Evolutionary conservation across 176 grass and related monocot species (phyloP).

Genomic region (Leersia perrieri): DNA sequence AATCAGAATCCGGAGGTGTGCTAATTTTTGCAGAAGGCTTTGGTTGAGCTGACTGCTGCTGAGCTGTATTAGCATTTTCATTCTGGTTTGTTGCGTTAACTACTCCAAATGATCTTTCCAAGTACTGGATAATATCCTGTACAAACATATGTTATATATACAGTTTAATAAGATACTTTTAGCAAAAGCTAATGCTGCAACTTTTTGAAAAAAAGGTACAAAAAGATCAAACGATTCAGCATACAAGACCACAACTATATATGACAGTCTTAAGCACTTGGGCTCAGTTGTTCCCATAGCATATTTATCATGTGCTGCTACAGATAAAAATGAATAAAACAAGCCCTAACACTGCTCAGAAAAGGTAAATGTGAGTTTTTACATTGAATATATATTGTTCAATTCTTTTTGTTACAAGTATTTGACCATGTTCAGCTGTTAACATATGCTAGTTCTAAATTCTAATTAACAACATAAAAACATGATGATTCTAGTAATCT

Average conservation of each 20-base stretch:
- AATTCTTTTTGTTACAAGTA: not conserved
- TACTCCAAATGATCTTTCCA: constrained; percentile 97
- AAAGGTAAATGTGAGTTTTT: not conserved
- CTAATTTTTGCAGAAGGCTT: constrained; percentile 50
- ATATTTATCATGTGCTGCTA: not conserved
- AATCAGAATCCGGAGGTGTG: constrained; percentile 49
- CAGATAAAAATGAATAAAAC: not conserved
- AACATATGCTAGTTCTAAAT: not conserved
- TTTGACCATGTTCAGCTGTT: not conserved
- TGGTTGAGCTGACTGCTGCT: constrained; percentile 54
- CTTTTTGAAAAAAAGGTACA: constrained; percentile 12
- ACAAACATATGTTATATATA: constrained; percentile 31
- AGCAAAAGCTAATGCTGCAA: not conserved
- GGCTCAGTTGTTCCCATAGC: not conserved
- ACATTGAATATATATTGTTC: not conserved
- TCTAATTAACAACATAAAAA: not conserved
- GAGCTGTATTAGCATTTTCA: constrained; percentile 60
- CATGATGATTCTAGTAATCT: not conserved
- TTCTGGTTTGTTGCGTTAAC: constrained; percentile 48
- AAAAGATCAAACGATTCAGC: not conserved
- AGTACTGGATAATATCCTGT: constrained; percentile 93
- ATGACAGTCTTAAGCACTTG: not conserved
- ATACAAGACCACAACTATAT: constrained; percentile 11
- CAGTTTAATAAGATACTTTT: not conserved
- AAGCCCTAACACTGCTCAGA: not conserved